phyloP scores from a whole-genome alignment of 805 yeast species.

The Debaryomyces maramus region DNA sequence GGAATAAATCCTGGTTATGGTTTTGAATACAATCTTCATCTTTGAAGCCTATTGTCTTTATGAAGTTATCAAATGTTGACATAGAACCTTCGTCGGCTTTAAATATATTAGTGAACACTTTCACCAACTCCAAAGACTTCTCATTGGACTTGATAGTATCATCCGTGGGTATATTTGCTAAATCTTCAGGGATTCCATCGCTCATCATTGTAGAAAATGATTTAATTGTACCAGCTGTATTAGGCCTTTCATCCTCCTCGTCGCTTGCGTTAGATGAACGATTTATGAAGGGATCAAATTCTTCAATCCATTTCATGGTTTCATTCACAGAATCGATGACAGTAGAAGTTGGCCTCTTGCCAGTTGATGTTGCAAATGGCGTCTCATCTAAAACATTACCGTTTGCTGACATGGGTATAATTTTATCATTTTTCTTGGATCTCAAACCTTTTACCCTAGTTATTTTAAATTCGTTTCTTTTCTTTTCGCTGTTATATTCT shows the following conservation, averaged over 20 bases:
- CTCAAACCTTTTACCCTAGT: conserved; percentile 80
- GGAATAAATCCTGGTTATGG: conserved; percentile 19
- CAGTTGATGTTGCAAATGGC: not conserved
- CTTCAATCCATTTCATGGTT: conserved; percentile 49
- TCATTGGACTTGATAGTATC: conserved; percentile 11
- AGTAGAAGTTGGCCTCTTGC: conserved; percentile 34
- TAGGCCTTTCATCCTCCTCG: not conserved
- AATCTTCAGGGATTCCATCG: conserved; percentile 5
- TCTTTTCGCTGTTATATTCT: conserved; percentile 24
- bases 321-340: conserved; percentile 42
- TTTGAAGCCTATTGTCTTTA: conserved; percentile 26
- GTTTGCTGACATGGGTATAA: not conserved
- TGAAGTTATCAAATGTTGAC: conserved; percentile 18
- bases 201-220: conserved; percentile 11
- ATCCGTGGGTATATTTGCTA: conserved; percentile 5
- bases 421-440: conserved; percentile 32
- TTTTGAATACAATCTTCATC: conserved; percentile 17
- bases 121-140: conserved; percentile 16
- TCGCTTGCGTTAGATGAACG: conserved; percentile 2
- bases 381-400: conserved; percentile 1
- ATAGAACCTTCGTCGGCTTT: conserved; percentile 8
- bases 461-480: conserved; percentile 43
- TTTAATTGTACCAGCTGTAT: conserved; percentile 5
- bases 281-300: conserved; percentile 17
- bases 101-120: conserved; percentile 18